Evolutionary conservation across 768 basidiomycete genomes (phyloP), one percentile per base, ranked within the genome.

Genomic region (Rubroboletus pulcherrimus): DNA sequence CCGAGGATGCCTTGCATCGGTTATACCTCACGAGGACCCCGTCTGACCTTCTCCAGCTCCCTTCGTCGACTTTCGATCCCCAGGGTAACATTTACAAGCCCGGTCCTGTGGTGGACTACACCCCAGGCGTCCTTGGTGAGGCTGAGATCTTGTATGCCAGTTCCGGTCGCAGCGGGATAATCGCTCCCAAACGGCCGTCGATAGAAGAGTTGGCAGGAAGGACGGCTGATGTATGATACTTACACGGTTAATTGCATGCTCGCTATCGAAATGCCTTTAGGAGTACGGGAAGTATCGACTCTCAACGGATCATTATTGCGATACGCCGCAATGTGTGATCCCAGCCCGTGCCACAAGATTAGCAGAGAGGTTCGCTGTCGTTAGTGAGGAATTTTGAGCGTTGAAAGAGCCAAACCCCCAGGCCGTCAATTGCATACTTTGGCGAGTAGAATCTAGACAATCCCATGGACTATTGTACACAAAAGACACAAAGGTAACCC

Each of bases 11-110:
- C 0, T 76, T 95, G 26, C 83, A 87, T 58, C 80, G 91, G 41
- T 76, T 94, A 21, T 95, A 93, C 73, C 82, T 95, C 55, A 92
- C 91, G 11, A 81, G 80, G 59, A 84, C 84, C 49, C 91, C 91
- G 7, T 74, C 85, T 49, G 78, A 91, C 54, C 71, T 81, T 37
- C 62, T 91, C 43, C 81, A 83, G 50, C 75, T 93, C 40, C 91
- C 91, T 7, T 84, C 89, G 5, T 81, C 82, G 42, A 88, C 91
- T 17, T 91, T 93, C 75, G 79, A 86, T 12, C 76, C 77, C 5
- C 67, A 75, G 39, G 81, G 84, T 41, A 77, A 79, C 63, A 74
- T 88, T 21, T 87, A 82, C 68, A 73, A 74, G 7, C 57, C 73
- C 11, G 77, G 77, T 29, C 65, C 72, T 33, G 79, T 79, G 65